phyloP scores from a whole-genome alignment of 139 green algal species.

The Tetradesmus lagerheimii region DNA sequence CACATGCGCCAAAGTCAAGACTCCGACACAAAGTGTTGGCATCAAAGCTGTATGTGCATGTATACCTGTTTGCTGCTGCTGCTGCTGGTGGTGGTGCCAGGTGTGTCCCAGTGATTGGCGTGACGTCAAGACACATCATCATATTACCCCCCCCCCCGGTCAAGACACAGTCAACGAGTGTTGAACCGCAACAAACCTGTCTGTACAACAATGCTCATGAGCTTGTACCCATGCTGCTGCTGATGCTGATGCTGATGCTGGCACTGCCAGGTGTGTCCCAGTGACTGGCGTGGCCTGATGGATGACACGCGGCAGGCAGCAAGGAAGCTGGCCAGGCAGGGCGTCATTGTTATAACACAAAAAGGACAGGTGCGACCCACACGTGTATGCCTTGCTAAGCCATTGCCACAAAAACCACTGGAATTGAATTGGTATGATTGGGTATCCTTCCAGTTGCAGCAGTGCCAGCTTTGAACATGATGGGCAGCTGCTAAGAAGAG shows the following conservation, averaged over 20 bases:
- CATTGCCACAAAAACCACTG: neutral
- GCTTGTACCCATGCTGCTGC: too few relatives aligned
- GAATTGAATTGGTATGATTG: neutral
- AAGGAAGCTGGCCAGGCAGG: neutral
- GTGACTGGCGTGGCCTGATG: conserved; percentile 17
- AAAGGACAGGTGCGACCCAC: conserved; percentile 20
- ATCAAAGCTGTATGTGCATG: neutral
- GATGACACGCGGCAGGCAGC: neutral
- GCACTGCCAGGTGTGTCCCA: neutral
- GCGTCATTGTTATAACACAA: conserved; percentile 25
- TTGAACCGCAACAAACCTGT: too few relatives aligned
- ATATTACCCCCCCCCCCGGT: too few relatives aligned
- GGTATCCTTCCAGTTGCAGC: neutral
- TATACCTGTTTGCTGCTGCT: neutral
- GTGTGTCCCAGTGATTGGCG: too few relatives aligned
- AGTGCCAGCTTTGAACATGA: neutral
- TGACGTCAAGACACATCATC: too few relatives aligned
- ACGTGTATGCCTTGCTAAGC: too few relatives aligned
- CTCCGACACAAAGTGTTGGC: too few relatives aligned
- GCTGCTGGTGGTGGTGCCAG: too few relatives aligned
- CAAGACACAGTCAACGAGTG: too few relatives aligned
- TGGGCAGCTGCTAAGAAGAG: neutral
- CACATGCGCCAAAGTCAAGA: too few relatives aligned
- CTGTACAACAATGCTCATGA: too few relatives aligned
- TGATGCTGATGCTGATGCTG: neutral